These are phyloP conservation scores for Psilocybe cubensis DNA, from an alignment of 768 basidiomycete genomes.

Conservation along the genomic window DNA sequence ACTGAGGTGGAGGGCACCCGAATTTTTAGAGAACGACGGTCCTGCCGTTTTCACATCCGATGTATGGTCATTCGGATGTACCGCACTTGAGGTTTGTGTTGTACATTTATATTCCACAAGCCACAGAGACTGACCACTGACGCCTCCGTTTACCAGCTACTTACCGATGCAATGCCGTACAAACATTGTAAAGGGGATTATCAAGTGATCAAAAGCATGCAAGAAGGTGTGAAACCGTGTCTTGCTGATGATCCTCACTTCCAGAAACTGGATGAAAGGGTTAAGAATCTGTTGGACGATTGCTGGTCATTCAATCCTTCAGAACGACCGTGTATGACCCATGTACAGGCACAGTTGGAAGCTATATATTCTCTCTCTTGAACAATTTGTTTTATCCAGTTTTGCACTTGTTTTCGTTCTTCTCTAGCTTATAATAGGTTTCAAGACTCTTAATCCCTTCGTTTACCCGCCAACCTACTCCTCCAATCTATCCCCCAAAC, in stretches of 20 bases:
- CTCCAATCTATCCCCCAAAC: slow-evolving; percentile 3
- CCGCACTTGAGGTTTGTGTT: slow-evolving; percentile 34
- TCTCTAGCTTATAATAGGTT: neutral
- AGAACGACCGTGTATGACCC: slow-evolving; percentile 23
- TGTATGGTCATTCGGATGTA: slow-evolving; percentile 40
- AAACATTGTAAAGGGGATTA: slow-evolving; percentile 22
- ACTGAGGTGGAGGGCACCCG: slow-evolving; percentile 37
- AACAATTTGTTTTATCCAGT: neutral
- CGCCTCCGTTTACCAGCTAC: slow-evolving; percentile 18
- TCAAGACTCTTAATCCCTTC: neutral
- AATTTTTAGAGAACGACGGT: slow-evolving; percentile 32
- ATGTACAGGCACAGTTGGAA: slow-evolving; percentile 18
- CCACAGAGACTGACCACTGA: neutral
- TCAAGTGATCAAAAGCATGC: slow-evolving; percentile 25
- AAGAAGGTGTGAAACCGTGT: slow-evolving; percentile 21
- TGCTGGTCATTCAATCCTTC: slow-evolving; percentile 26
- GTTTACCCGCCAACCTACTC: no score
- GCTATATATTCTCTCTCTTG: slow-evolving; percentile 6
- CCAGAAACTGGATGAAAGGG: slow-evolving; percentile 10
- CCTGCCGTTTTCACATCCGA: slow-evolving; percentile 28
- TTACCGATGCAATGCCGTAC: slow-evolving; percentile 28
- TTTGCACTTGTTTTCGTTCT: neutral
- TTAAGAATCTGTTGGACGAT: slow-evolving; percentile 19
- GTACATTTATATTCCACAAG: neutral
- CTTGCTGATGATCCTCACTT: slow-evolving; percentile 14